A percentile compares a stretch with the other conserved stretches of the same genome.
phyloP scores from a whole-genome alignment of 164 flowering plant genomes.

The Berberis vulgaris region DNA sequence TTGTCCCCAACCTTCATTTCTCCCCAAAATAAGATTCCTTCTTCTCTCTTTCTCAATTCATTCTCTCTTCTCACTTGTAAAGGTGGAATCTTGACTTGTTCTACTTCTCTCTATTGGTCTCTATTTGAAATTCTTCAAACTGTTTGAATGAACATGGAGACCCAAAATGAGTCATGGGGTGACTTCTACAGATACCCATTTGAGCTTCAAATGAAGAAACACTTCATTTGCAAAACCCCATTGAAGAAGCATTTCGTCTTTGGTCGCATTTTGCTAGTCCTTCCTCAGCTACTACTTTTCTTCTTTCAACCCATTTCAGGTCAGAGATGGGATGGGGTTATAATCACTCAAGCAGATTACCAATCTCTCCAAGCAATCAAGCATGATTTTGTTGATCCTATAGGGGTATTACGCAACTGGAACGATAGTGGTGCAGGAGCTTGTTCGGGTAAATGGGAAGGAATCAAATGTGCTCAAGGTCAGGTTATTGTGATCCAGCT shows the following conservation, averaged over 20 bases:
- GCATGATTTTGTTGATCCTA: conserved; percentile 40
- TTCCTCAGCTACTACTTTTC: conserved; percentile 17
- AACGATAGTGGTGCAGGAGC: conserved; percentile 45
- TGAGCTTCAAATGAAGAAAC: not conserved
- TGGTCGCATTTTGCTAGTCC: not conserved
- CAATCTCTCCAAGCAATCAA: conserved; percentile 54
- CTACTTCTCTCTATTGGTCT: not conserved
- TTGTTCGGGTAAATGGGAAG: conserved; percentile 81
- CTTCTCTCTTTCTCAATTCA: not conserved
- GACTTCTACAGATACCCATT: not conserved
- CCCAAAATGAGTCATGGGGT: not conserved
- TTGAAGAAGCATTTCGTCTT: conserved; percentile 5
- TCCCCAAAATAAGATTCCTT: not conserved
- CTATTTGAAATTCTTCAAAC: not conserved
- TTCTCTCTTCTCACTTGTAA: not conserved
- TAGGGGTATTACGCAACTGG: conserved; percentile 62
- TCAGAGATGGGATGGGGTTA: conserved; percentile 35
- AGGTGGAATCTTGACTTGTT: not conserved
- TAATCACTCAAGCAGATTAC: conserved; percentile 47
- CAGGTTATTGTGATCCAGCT: conserved; percentile 25
- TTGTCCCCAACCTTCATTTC: conserved; percentile 4
- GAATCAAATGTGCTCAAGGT: conserved; percentile 76
- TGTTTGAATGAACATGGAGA: not conserved
- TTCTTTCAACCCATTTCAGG: conserved; percentile 21
- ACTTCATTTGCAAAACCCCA: conserved; percentile 5